Base-by-base conservation (phyloP, 2,329 filamentous ascomycete species). In the Amesomyces nigricolor region DNA sequence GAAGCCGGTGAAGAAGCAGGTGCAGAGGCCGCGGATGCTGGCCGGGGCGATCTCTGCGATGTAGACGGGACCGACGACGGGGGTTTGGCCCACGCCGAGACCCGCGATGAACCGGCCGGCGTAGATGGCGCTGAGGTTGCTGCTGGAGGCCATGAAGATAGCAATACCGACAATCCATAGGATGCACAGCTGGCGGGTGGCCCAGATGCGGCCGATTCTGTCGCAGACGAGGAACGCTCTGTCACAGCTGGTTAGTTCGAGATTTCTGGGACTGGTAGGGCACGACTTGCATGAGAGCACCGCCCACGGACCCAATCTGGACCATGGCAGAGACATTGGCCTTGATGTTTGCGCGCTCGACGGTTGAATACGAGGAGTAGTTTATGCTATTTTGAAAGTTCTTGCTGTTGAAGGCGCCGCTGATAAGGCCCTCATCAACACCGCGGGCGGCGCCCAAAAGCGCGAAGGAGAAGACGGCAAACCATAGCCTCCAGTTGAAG, bases 251-350 rank as follows among this genome's bases (percentile, higher is more conserved):
- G 32, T 54, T 17, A 50, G 7, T 35, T 26, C 11, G 4, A 6
- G 2, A 4, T 13, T 35, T 11, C 1, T 7, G 8, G 32, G 8
- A 13, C 9, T 35, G 32, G 32, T 10, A 1, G 32, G 6, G 7
- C 9, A 35, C 26, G 13, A 56, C 71, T 66, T 65, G 75, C 73
- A 78, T 55, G 22, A 77, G 53, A n/a, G 66, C 63, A 2, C 88
- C 88, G 4, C 75, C 83, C 30, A 91, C 86, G 22, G 82, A 87
- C 22, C 88, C 88, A 64, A 91, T 82, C 70, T 91, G 88, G 0
- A 91, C 88, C 88, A 91, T 91, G 47, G 86, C 81, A 1, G 87
- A 86, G 53, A 91, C 86, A 68, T 91, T 91, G 62, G 80, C 83
- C 70, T 87, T 83, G 72, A 86, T 84, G 67, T 88, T 83, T 58